Conservation (phyloP, 192 early-diverging fungal genomes). For the Cetraspora pellucida region DNA sequence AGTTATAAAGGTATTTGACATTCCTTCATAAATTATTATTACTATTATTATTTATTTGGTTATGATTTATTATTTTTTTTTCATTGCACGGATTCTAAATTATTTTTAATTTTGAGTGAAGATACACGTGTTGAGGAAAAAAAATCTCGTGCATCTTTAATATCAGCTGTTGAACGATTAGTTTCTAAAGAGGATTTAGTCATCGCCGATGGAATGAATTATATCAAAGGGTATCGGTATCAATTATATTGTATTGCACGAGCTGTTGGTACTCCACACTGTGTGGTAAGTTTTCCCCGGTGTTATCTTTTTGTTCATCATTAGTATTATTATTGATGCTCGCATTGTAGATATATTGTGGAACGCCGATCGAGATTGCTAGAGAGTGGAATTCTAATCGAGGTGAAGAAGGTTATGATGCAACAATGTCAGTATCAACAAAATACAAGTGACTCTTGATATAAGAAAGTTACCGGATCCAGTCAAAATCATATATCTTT, state of each 20-base stretch:
- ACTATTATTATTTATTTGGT: no score
- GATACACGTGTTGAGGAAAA: conserved; percentile 76
- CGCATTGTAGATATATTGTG: conserved; percentile 59
- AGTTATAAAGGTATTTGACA: conserved; percentile 63
- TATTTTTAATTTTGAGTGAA: not conserved
- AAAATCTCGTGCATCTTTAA: conserved; percentile 76
- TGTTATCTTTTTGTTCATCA: not conserved
- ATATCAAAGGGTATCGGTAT: conserved; percentile 99
- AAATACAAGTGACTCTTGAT: no score
- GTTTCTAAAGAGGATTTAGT: conserved; percentile 84
- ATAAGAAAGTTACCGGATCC: no score
- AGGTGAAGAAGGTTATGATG: conserved; percentile 47
- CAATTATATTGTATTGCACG: conserved; percentile 91
- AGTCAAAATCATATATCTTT: no score
- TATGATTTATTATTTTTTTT: no score
- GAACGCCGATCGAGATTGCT: conserved; percentile 56
- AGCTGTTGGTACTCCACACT: conserved; percentile 84
- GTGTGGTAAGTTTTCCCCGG: conserved; percentile 58
- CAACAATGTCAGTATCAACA: conserved; percentile 40
- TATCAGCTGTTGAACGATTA: conserved; percentile 88
- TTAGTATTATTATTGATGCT: not conserved
- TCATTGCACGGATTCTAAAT: not conserved
- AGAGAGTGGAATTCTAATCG: conserved; percentile 56
- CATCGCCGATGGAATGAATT: conserved; percentile 94
- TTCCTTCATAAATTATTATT: conserved; percentile 39